phyloP scores from a whole-genome alignment of 176 grass and related monocot genomes.

The Carex pumila region DNA sequence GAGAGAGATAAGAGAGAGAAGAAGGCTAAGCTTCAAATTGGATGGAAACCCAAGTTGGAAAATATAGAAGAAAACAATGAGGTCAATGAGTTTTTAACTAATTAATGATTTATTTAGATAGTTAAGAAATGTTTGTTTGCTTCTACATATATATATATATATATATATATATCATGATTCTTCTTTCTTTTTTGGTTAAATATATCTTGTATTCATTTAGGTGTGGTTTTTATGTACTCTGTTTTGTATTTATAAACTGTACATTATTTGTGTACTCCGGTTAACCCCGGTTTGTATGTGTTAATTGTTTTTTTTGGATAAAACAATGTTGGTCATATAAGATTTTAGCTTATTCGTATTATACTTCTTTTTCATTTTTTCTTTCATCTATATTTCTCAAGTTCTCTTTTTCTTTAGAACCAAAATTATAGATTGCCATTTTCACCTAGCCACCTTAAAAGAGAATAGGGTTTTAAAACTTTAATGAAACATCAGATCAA shows the following conservation, averaged over 20 bases:
- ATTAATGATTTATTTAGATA: neutral
- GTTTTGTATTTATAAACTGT: slow-evolving; percentile 4
- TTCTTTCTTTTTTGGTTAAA: neutral
- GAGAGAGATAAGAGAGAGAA: slow-evolving; percentile 9
- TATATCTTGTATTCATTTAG: neutral
- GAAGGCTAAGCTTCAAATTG: neutral
- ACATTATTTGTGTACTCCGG: neutral
- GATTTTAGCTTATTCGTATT: neutral
- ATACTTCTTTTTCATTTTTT: neutral
- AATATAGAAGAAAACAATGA: slow-evolving; percentile 19
- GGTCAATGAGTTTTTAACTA: slow-evolving; percentile 9
- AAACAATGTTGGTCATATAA: neutral
- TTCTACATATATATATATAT: neutral
- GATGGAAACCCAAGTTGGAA: slow-evolving; percentile 30
- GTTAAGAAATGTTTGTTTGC: neutral
- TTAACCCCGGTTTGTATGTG: neutral
- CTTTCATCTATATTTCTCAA: neutral
- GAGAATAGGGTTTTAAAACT: no score
- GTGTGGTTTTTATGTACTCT: neutral
- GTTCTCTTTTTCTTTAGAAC: neutral
- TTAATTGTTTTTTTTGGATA: neutral
- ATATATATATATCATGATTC: neutral
- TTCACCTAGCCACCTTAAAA: neutral
- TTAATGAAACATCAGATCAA: no score
- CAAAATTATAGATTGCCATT: neutral